Percentiles rank a stretch among this genome's conserved stretches.
Conservation (phyloP, 257 asterid genomes). For the Eucommia ulmoides region DNA sequence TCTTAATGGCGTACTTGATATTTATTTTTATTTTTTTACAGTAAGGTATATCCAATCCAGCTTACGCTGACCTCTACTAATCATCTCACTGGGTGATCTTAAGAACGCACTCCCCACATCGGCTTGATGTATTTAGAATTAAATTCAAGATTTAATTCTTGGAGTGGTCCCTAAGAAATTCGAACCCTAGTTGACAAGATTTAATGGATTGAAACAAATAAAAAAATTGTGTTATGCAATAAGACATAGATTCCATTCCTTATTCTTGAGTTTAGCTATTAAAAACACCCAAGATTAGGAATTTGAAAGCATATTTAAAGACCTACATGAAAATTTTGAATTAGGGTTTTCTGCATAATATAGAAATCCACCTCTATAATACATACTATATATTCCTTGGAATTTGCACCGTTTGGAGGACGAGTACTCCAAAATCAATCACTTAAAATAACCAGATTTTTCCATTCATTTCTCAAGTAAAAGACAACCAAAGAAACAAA, state of each 20-base stretch:
- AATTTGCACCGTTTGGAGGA: constrained; percentile 8
- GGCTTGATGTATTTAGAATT: no score
- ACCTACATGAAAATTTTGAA: constrained; percentile 9
- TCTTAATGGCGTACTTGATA: background rate
- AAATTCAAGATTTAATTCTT: no score
- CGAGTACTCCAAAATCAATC: background rate
- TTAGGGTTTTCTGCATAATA: constrained; percentile 3
- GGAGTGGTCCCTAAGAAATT: background rate
- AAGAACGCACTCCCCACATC: no score
- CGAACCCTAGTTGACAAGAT: background rate
- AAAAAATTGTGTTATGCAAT: constrained; percentile 9
- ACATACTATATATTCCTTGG: constrained; percentile 17
- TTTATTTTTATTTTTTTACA: no score
- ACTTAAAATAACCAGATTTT: background rate
- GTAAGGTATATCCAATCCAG: no score
- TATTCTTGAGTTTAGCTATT: constrained; percentile 15
- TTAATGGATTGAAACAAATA: background rate
- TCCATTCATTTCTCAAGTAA: constrained; percentile 15
- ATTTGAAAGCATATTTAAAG: no score
- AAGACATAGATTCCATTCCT: constrained; percentile 34
- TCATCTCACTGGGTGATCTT: no score
- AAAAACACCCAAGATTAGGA: background rate
- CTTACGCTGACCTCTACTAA: no score
- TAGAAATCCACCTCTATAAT: no score
- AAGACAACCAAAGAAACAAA: constrained; percentile 53